Percentiles rank a stretch among this genome's conserved stretches.
These are phyloP conservation scores for Avena insularis DNA, from an alignment of 176 grass and related monocot species.

Conservation along the genomic window DNA sequence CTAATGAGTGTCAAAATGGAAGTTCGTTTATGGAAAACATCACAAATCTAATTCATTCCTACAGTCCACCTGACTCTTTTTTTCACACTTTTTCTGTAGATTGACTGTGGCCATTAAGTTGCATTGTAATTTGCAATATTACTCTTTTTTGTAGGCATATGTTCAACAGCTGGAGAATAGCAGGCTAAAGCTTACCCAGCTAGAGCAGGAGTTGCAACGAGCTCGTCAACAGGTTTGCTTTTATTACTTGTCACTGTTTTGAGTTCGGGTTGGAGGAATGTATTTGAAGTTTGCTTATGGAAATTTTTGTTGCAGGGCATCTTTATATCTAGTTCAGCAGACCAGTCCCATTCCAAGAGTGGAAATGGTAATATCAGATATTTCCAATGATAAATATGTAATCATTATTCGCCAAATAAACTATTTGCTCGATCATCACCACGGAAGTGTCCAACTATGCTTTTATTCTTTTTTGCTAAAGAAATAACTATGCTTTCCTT, in stretches of 20 bases:
- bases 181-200: constrained; percentile 96
- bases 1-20: background rate
- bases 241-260: constrained; percentile 27
- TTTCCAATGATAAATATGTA: constrained; percentile 37
- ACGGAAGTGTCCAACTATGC: constrained; percentile 4
- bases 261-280: constrained; percentile 22
- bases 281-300: constrained; percentile 36
- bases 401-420: constrained; percentile 29
- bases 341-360: constrained; percentile 79
- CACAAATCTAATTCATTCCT: background rate
- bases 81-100: background rate
- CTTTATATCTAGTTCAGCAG: constrained; percentile 97
- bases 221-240: constrained; percentile 87
- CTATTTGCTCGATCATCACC: constrained; percentile 14
- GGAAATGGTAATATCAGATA: constrained; percentile 76
- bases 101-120: background rate
- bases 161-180: constrained; percentile 99
- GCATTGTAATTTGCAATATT: constrained; percentile 29
- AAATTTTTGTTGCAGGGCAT: constrained; percentile 75
- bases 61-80: background rate
- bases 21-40: background rate
- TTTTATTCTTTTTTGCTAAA: constrained; percentile 15
- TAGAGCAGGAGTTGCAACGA: constrained; percentile 96
- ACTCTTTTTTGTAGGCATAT: constrained; percentile 73
- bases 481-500: constrained; percentile 25